Evolutionary conservation across 805 yeast species (phyloP), one percentile per base, ranked within the genome.

Genomic region (Schwanniomyces pseudopolymorphus): DNA sequence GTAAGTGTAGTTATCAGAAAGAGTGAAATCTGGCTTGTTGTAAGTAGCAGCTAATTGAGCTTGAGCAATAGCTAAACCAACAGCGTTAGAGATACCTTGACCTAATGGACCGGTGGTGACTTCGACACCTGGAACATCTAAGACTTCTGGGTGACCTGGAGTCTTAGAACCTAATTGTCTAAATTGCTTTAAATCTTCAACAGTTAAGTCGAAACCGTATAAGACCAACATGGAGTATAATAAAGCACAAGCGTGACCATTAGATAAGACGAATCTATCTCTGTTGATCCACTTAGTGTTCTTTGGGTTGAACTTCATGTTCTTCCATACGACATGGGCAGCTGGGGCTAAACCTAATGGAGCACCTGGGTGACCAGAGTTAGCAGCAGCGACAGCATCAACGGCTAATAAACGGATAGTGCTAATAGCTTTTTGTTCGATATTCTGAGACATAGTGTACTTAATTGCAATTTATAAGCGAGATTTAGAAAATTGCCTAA

Each of bases 341-440:
- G 91, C 85, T 39, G 97, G 96, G 14, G 99, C 97, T 72, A 92
- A 77, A 54, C 98, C 98, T 81, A 92, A 83, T 61, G 98, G 98
- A 44, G 99, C 98, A 77, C 99, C 99, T 46, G 99, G 99, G 76
- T 92, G 99, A 57, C 99, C 99, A 50, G 96, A 86, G 74, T 92
- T 87, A 61, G 97, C 92, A 72, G 83, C 79, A 49, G 85, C 78
- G 52, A 89, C 95, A 55, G 87, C 83, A 69, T 92, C 99, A 45
- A 87, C 88, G 28, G 98, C 83, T 60, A 92, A 80, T 50, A 85
- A 73, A 76, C 97, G 89, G 75, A 92, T 87, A 59, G 98, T 89
- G 78, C 80, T 78, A 71, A 92, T 77, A 48, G 96, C 88, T 66
- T 77, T 77, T 56, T 75, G 75, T 69, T 91, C 96, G 60, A 87